Conservation (phyloP, 2,329 filamentous ascomycete species). For the Neonectria magnoliae region DNA sequence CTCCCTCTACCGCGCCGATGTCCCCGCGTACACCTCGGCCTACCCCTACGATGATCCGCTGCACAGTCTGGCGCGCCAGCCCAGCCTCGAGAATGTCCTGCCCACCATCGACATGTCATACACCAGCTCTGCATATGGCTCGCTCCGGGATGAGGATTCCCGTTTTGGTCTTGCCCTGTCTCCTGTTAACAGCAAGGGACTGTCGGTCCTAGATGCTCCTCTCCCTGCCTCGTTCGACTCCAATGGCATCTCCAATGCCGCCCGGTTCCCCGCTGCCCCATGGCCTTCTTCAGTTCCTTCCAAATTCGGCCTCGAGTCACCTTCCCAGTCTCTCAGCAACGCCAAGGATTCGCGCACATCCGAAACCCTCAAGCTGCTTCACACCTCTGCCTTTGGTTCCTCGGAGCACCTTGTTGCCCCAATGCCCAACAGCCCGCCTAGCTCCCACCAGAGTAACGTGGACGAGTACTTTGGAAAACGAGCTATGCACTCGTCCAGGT, state of each 20-base stretch:
- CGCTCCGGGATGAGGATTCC: conserved; percentile 76
- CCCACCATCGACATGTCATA: conserved; percentile 70
- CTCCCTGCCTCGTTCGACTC: conserved; percentile 96
- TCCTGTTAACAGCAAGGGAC: conserved; percentile 73
- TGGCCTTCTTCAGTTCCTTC: conserved; percentile 93
- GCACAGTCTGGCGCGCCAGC: conserved; percentile 58
- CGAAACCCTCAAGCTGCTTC: conserved; percentile 71
- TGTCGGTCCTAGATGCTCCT: conserved; percentile 94
- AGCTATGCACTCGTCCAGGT: conserved; percentile 74
- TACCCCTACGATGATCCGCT: conserved; percentile 55
- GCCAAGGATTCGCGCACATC: conserved; percentile 70
- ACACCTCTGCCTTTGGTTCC: conserved; percentile 74
- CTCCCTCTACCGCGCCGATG: conserved; percentile 58
- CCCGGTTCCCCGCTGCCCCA: conserved; percentile 79
- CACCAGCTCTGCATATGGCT: conserved; percentile 76
- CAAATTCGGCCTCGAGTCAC: conserved; percentile 89
- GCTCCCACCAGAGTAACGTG: conserved; percentile 61
- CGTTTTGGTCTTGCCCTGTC: conserved; percentile 80
- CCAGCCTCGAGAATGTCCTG: conserved; percentile 64
- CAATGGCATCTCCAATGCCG: conserved; percentile 91
- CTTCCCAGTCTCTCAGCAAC: conserved; percentile 76
- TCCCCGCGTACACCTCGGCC: conserved; percentile 50
- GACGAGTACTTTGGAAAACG: conserved; percentile 77
- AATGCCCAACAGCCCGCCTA: conserved; percentile 57
- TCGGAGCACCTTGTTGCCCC: conserved; percentile 69